Base-by-base conservation (phyloP, 805 yeast genomes). In the Lipomyces kockii region DNA sequence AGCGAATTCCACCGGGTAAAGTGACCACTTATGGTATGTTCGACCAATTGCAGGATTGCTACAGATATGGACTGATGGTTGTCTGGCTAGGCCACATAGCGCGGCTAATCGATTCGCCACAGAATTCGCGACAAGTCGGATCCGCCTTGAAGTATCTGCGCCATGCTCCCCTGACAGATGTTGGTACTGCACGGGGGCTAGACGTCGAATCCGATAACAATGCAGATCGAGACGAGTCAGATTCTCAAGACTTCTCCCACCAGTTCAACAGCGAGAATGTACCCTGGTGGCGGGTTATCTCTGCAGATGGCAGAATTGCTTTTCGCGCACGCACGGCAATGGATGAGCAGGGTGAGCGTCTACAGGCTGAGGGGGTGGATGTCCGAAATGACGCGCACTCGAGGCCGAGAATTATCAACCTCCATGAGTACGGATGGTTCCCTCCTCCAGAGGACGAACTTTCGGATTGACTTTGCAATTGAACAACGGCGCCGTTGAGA, bases 261-360 rank as follows among this genome's bases (percentile, higher is more conserved):
- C 72, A 71, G 43, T 78, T 77, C 70, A 77, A 78, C 63, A 61
- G 73, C 9, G 76, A 71, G 1, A 79, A 78, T 9, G 83, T 89
- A 14, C 94, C 94, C 3, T 90, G 96, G 96, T 90, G 94, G 94
- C 78, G 96, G 46, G 90, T 90, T 1, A 80, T 90, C 9, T 83
- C 84, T 29, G 80, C 89, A n/a, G 78, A 84, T 20, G 95, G 95
- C 0, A 80, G 77, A 22, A 86, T 90, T 1, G 84, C 92, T 3
- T 83, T 84, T 75, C 9, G 78, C 74, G 75, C 80, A 0, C 76
- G 76, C 32, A 83, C 84, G 1, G 85, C 84, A 62, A 67, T 67
- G 71, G 70, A 74, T 12, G 71, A 74, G 27, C 94, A 89, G 74
- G 81, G 82, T 11, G 76, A 78, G 6, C 71, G 74, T 59, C 77